Evolutionary conservation across 176 grass and related monocot species (phyloP).

Genomic region (Carex cristatella): DNA sequence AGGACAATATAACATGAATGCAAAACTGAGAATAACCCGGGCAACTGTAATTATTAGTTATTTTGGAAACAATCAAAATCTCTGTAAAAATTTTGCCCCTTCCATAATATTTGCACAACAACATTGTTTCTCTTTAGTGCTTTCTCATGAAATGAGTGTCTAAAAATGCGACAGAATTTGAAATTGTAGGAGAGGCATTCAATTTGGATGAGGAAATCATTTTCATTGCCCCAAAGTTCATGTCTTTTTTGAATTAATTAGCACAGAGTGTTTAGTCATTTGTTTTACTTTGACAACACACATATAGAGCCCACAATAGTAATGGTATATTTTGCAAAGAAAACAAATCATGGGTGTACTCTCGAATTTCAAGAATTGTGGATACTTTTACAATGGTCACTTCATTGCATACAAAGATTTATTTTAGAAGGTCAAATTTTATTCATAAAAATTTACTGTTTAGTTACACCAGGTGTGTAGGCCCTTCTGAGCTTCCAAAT

Average conservation of each 20-base stretch:
- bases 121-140: background rate
- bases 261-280: background rate
- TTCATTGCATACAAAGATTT: background rate
- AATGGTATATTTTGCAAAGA: background rate
- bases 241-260: background rate
- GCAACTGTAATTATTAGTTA: background rate
- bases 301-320: background rate
- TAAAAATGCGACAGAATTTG: background rate
- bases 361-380: background rate
- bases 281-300: background rate
- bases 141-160: background rate
- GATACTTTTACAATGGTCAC: background rate
- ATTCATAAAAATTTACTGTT: conserved; percentile 2
- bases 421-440: conserved; percentile 13
- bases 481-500: conserved; percentile 98
- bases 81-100: no score
- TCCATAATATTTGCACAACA: background rate
- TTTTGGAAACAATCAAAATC: background rate
- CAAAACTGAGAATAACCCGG: background rate
- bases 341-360: background rate
- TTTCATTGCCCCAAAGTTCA: background rate
- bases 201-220: background rate
- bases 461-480: conserved; percentile 84
- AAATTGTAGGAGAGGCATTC: background rate
- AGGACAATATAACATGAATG: background rate